Base-by-base conservation (phyloP, 805 yeast genomes). In the Peterozyma xylosa region DNA sequence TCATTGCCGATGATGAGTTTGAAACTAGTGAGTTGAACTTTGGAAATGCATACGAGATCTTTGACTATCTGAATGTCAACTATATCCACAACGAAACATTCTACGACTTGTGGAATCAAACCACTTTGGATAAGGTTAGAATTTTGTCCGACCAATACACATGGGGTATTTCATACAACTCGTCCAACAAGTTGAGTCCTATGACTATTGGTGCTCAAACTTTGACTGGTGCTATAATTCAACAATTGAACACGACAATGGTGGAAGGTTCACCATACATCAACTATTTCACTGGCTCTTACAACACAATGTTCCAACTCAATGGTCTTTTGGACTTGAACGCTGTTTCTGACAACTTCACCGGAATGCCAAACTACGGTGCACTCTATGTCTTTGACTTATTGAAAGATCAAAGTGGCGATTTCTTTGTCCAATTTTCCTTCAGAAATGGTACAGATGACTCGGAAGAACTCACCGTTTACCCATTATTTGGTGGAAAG, bases 341-440 rank as follows among this genome's bases (percentile, higher is more conserved):
- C 48, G 37, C 51, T 27, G 56, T 54, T n/a, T 56, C 62, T 30
- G 63, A 55, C 43, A 53, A 62, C 42, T 73, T 71, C 57, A 67
- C 70, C 13, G 73, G 74, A 17, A 63, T 72, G 64, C 73, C 75
- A 46, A 63, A 65, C 38, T 73, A 72, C 50, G 76, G 73, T 37
- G 53, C 74, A 11, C 60, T 71, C 3, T 55, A 63, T 36, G 74
- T 70, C n/a, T 70, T 68, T 55, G 78, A 73, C 42, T 54, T 73
- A 30, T 50, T 67, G 39, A 39, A 55, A 33, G 57, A 63, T 45
- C 42, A 46, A 21, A 47, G 55, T 21, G 50, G 50, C 32, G 55
- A 58, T 47, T 52, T 53, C 51, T 66, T 49, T 45, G 74, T 73
- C 16, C 67, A 68, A 51, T 71, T 71, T 53, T 66, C 72, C 9